Percentiles rank a stretch among this genome's conserved stretches.
Conservation (phyloP, 2,329 filamentous ascomycete genomes). For the Hypoxylon sp. region DNA sequence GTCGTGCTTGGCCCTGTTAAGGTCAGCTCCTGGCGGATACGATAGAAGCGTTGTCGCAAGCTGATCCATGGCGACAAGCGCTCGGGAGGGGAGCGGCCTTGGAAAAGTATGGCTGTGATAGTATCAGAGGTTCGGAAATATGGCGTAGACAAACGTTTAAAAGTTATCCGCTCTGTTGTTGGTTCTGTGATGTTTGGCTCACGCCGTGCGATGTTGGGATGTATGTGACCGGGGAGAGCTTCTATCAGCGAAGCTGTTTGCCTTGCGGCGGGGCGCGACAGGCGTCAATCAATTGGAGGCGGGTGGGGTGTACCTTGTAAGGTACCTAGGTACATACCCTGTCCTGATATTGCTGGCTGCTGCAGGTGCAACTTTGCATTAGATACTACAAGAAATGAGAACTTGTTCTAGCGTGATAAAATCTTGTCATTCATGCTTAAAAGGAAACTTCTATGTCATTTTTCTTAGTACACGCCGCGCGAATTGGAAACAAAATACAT, state of each 20-base stretch:
- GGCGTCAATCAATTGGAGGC: not conserved
- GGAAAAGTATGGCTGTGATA: not conserved
- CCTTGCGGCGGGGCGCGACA: constrained; percentile 13
- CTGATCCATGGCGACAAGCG: constrained; percentile 54
- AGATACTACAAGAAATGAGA: not conserved
- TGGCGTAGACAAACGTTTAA: not conserved
- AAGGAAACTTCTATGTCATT: not conserved
- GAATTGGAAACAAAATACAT: not conserved
- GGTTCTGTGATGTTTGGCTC: constrained; percentile 10
- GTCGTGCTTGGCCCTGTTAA: constrained; percentile 45
- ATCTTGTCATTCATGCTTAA: not conserved
- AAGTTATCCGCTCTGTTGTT: not conserved
- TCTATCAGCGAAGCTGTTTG: constrained; percentile 15
- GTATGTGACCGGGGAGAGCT: constrained; percentile 7
- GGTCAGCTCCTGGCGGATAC: constrained; percentile 55
- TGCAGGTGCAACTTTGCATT: not conserved
- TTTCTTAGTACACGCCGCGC: not conserved
- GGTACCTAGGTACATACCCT: constrained; percentile 7
- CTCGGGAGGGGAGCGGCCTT: constrained; percentile 13
- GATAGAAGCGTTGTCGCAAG: constrained; percentile 55
- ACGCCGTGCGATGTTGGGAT: constrained; percentile 7
- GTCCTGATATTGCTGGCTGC: not conserved
- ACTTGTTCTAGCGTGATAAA: not conserved
- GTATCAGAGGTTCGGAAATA: not conserved
- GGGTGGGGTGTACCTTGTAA: constrained; percentile 13